Evolutionary conservation across 257 asterid species (phyloP).

Genomic region (Solanum chiquidenum): DNA sequence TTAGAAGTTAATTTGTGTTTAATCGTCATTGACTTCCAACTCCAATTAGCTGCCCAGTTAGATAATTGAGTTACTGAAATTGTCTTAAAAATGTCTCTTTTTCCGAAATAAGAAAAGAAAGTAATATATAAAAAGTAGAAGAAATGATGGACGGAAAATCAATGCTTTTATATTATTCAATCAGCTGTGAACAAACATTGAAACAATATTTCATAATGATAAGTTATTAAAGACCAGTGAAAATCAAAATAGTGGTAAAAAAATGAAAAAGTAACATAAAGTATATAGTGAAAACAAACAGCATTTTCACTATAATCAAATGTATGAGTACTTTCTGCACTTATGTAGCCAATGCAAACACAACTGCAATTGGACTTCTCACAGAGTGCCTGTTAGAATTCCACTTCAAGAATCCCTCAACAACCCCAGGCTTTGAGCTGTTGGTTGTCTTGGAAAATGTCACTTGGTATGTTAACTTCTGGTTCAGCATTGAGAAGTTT

Average conservation of each 20-base stretch:
- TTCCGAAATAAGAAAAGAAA: background rate
- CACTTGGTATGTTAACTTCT: slow-evolving; percentile 22
- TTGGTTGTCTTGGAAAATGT: slow-evolving; percentile 5
- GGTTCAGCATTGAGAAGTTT: slow-evolving; percentile 8
- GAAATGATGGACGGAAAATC: background rate
- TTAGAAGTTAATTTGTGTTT: no score
- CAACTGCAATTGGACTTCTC: slow-evolving; percentile 24
- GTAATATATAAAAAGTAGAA: background rate
- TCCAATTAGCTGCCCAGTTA: no score
- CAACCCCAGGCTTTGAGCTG: background rate
- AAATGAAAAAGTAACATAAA: background rate
- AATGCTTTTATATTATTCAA: background rate
- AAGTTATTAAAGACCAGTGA: background rate
- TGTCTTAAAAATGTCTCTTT: background rate
- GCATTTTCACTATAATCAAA: background rate
- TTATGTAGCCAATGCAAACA: background rate
- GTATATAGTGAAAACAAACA: background rate
- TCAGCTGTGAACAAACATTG: background rate
- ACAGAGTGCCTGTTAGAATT: slow-evolving; percentile 19
- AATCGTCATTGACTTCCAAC: background rate
- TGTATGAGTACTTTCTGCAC: background rate
- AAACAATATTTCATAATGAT: background rate
- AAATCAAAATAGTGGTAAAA: background rate
- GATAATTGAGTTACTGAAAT: background rate
- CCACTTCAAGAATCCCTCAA: slow-evolving; percentile 38